Conservation (phyloP, 352 stramenopile species). For the Phytophthora melonis region DNA sequence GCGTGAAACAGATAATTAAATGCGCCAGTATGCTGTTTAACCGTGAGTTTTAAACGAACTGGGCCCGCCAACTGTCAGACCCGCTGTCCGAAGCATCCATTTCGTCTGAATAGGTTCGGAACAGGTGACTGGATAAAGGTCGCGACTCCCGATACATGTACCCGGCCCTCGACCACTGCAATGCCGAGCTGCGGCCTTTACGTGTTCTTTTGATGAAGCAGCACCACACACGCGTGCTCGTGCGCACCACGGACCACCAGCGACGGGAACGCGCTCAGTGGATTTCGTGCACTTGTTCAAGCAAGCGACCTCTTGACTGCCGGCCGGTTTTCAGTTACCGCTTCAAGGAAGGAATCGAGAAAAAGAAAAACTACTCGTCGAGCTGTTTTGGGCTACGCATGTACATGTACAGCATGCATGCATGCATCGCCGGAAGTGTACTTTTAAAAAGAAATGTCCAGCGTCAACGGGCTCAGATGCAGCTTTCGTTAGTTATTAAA, state of each 20-base stretch:
- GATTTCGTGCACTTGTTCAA: neutral
- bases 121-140: neutral
- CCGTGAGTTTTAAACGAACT: neutral
- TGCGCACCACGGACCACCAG: no score
- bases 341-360: neutral
- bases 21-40: neutral
- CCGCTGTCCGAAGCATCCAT: neutral
- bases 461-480: constrained; percentile 9
- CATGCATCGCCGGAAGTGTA: neutral
- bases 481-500: neutral
- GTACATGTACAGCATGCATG: no score
- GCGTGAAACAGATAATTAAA: no score
- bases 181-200: neutral
- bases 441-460: constrained; percentile 15
- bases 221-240: neutral
- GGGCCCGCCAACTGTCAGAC: neutral
- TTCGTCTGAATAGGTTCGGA: neutral
- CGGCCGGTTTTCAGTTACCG: neutral
- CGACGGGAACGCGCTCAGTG: neutral
- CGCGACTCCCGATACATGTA: no score
- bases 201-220: neutral
- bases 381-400: no score
- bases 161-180: neutral
- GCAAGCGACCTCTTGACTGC: neutral
- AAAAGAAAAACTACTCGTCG: neutral